A percentile compares a stretch with the other conserved stretches of the same genome.
These are phyloP conservation scores for Gamarada debralockiae DNA, from an alignment of 495 filamentous ascomycete genomes.

Conservation along the genomic window DNA sequence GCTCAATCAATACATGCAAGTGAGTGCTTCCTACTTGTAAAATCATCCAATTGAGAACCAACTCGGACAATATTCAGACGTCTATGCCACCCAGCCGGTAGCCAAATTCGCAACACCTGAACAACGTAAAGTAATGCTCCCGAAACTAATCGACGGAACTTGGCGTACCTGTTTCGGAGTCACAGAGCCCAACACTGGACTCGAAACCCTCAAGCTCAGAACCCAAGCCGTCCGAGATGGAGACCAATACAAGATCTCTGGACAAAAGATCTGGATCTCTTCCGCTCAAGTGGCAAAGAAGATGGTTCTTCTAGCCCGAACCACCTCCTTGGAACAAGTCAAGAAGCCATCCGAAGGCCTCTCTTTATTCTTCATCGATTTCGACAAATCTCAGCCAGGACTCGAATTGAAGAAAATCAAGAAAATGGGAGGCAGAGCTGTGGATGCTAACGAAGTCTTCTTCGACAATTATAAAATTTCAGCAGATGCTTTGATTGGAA, in stretches of 20 bases:
- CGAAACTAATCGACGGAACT: conserved; percentile 63
- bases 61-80: conserved; percentile 29
- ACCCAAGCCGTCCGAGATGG: conserved; percentile 54
- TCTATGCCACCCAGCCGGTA: conserved; percentile 75
- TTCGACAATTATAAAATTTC: conserved; percentile 70
- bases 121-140: conserved; percentile 58
- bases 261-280: conserved; percentile 84
- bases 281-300: conserved; percentile 72
- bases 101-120: conserved; percentile 62
- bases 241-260: conserved; percentile 54
- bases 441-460: conserved; percentile 84
- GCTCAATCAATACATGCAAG: conserved; percentile 73
- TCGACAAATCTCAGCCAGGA: conserved; percentile 53
- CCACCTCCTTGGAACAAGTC: conserved; percentile 61
- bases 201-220: conserved; percentile 66
- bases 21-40: conserved; percentile 14
- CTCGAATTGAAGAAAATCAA: conserved; percentile 67
- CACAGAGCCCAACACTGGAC: conserved; percentile 65
- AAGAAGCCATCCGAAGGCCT: conserved; percentile 65
- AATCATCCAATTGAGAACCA: no score
- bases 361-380: conserved; percentile 72
- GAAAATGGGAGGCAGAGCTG: conserved; percentile 76
- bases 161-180: conserved; percentile 73
- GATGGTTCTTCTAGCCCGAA: conserved; percentile 76
- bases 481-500: conserved; percentile 56